Evolutionary conservation across 192 early-diverging fungal species (phyloP).

Genomic region (Linnemannia schmuckeri): DNA sequence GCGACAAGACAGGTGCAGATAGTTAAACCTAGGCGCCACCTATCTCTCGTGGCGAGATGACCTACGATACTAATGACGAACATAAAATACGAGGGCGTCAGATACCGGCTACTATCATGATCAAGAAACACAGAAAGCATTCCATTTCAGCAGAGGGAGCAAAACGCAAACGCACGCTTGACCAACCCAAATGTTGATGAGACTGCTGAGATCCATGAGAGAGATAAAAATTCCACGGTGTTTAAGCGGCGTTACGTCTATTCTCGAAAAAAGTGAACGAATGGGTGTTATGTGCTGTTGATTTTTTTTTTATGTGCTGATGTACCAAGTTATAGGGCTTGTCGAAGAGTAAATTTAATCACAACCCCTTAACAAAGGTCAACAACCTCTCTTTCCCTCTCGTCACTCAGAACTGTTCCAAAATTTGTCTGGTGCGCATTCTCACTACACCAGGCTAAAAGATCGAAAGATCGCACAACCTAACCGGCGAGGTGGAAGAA

Average conservation of each 20-base stretch:
- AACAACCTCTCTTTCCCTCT: too few relatives aligned
- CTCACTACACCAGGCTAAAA: not conserved
- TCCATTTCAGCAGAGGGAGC: slow-evolving; percentile 1
- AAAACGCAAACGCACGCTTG: slow-evolving; percentile 9
- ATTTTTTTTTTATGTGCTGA: too few relatives aligned
- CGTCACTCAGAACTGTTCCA: too few relatives aligned
- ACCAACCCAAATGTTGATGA: slow-evolving; percentile 20
- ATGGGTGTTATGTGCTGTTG: not conserved
- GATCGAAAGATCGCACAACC: not conserved
- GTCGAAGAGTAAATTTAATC: too few relatives aligned
- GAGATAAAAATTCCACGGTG: slow-evolving; percentile 17
- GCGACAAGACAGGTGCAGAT: not conserved
- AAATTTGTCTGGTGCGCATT: not conserved
- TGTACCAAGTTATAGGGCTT: too few relatives aligned
- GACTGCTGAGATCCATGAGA: not conserved
- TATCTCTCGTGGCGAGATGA: not conserved
- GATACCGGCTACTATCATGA: not conserved
- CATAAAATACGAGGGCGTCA: not conserved
- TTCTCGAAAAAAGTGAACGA: not conserved
- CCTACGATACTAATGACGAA: not conserved
- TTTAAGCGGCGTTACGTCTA: slow-evolving; percentile 12
- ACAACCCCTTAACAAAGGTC: too few relatives aligned
- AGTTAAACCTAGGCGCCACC: not conserved
- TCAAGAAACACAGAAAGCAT: not conserved
- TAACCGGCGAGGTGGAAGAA: not conserved